Evolutionary conservation across 805 yeast genomes (phyloP), one percentile per base, ranked within the genome.

Genomic region (Candida patagonica): DNA sequence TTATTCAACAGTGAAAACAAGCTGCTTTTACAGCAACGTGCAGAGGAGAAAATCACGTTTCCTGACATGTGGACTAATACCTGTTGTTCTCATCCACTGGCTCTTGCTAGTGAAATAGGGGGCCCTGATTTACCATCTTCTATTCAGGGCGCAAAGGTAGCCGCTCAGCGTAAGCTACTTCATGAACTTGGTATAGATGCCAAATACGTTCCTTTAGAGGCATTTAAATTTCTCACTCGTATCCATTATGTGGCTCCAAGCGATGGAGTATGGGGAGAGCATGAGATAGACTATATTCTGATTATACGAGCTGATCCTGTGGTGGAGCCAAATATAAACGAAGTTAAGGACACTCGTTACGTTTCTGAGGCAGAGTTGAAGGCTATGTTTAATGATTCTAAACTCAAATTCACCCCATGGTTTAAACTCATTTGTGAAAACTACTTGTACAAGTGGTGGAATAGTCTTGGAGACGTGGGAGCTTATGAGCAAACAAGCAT

Each of bases 61-160:
- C 94, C 97, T 1, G 77, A 77, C 43, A 78, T 88, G 80, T 92
- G 99, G 99, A 92, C 99, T 20, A 92, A 92, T 61, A 92, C 99
- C 1, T 92, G 99, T 64, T 92, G 99, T 61, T 88, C 97, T 1
- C 99, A 92, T 60, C 99, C 99, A 7, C 68, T 92, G 39, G 86
- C 95, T 40, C 75, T 86, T 26, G 72, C 78, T 27, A 66, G 75
- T 26, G 99, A 92, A 61, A 66, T 87, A 56, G 96, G 96, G 8
- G 55, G 65, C 26, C 35, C 25, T 3, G 62, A 64, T 35, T 67
- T 88, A 43, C 61, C 65, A 5, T 63, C 68, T 26, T 83, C 94
- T 6, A 67, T 89, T 6, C 61, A 62, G 21, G 98, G 98, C 43
- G 94, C 76, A 40, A 82, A 77, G 55, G 66, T 68, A 30, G 98